Base-by-base conservation (phyloP, 768 basidiomycete genomes). In the Piloderma croceum region DNA sequence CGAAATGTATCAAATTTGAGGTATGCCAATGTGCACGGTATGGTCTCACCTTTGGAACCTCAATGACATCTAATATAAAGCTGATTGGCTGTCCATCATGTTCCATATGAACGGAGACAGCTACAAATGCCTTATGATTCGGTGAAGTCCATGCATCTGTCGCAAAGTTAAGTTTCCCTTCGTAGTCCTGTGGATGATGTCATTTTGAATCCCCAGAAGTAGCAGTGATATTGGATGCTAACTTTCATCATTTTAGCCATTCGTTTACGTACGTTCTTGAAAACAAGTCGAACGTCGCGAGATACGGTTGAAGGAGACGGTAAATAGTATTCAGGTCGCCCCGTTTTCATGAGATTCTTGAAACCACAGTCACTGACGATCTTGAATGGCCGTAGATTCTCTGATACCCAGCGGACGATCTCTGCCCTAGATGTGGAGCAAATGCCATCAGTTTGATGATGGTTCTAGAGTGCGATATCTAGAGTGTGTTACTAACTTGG, bases 141-240 rank as follows among this genome's bases (percentile, higher is more conserved):
- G 60, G 59, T 0, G 60, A 64, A 0, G 61, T 65, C 68, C 66
- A 71, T 0, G 54, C 54, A 46, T 71, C 64, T 0, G 60, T 63
- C 0, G 52, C 51, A 39, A 67, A 64, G 37, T 45, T 64, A 2
- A 69, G 29, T 2, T 36, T 24, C 1, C 64, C 61, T 0, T 56
- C 40, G 41, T 63, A 49, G 7, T 54, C 51, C 65, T n/a, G 63
- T 39, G 12, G 33, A 32, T 39, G 17, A 18, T 13, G n/a, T 22
- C 18, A 17, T 12, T 22, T 10, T 31, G 7, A n/a, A 38, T 27
- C 23, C 25, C n/a, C 34, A 22, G 12, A 24, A 23, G 3, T 15
- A 21, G n/a, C n/a, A 21, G 27, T 29, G 15, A 9, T 29, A 29
- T 29, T 9, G 27, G 27, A 9, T 9, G 41, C 47, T 47, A 35